Evolutionary conservation across 306 rosid genomes (phyloP), one percentile per base, ranked within the genome.

Genomic region (Fagus crenata): DNA sequence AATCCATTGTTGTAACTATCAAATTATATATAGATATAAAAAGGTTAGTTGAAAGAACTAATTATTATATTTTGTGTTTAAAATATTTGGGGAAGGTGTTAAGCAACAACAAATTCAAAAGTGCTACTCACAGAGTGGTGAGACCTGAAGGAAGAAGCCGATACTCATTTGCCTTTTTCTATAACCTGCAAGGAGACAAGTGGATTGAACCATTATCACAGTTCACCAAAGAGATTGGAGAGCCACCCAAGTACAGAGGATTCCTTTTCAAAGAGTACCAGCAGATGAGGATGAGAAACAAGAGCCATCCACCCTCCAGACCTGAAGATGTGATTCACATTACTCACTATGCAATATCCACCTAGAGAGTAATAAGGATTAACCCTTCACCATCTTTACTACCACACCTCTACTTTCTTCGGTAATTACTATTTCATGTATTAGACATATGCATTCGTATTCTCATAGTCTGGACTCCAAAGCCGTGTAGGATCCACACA

Each of bases 171-270:
- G 89, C 59, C 0, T 89, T 81, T 51, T 87, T 89, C 67, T 79
- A 77, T 43, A 85, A 77, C 78, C 53, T 89, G 60, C 61, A 11
- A 0, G 90, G 89, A 81, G 88, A 83, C 12, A 89, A 83, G 67
- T 89, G 81, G 83, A 82, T 89, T 41, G 88, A 89, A n/a, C 90
- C 90, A 51, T 67, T 83, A 53, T 75, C 88, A 40, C 75, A 81
- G 14, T 81, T 89, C 85, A 84, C 84, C 4, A 64, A 43, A 77
- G 85, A 83, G 18, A 87, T 85, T 61, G 88, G 93, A 11, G 81
- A 78, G 71, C 63, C 86, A 71, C 89, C 90, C 0, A 85, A 85
- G 60, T 85, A 87, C 55, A 83, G 32, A 77, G 86, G 89, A 63
- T 89, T 89, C 53, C 4, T 41, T 1, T 83, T 18, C 73, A 75